A percentile compares a stretch with the other conserved stretches of the same genome.
phyloP scores from a whole-genome alignment of 129 eudicot genomes.

The Chrysanthemum lavandulifolium region DNA sequence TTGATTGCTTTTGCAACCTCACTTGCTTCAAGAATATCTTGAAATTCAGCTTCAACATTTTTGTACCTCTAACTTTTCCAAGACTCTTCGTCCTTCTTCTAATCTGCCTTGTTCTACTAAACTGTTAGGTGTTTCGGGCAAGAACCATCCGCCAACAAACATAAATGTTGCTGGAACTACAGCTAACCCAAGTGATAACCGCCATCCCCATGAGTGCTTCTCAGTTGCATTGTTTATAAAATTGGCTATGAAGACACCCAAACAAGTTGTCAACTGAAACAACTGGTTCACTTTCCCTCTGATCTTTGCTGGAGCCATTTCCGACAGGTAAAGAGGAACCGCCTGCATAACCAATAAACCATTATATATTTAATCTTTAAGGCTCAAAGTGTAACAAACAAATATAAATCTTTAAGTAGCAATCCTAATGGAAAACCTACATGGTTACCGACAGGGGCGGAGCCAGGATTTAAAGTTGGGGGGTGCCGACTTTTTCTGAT shows the following conservation, averaged over 20 bases:
- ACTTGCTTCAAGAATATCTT: constrained; percentile 91
- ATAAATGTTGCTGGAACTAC: constrained; percentile 68
- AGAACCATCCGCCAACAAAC: constrained; percentile 81
- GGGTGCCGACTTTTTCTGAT: too few species aligned
- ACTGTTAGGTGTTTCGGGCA: constrained; percentile 97
- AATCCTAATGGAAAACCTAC: constrained; percentile 25
- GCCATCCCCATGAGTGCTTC: constrained; percentile 92
- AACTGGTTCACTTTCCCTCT: constrained; percentile 84
- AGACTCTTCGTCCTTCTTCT: constrained; percentile 65
- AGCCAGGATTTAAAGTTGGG: too few species aligned
- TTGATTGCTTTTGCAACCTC: constrained; percentile 72
- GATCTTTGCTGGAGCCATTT: constrained; percentile 92
- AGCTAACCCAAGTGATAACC: constrained; percentile 91
- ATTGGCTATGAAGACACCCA: constrained; percentile 80
- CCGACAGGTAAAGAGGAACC: constrained; percentile 88
- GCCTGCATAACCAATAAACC: constrained; percentile 48
- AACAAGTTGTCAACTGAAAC: constrained; percentile 87
- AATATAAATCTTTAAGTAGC: background rate
- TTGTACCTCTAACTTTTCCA: constrained; percentile 91
- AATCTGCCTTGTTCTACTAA: constrained; percentile 80
- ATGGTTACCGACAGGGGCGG: constrained; percentile 86
- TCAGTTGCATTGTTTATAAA: constrained; percentile 78
- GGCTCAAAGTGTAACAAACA: background rate
- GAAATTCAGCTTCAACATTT: constrained; percentile 83
- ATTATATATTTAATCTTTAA: constrained; percentile 1